Evolutionary conservation across 2,329 filamentous ascomycete species (phyloP), one percentile per base, ranked within the genome.

Genomic region (Curvularia spicifera): DNA sequence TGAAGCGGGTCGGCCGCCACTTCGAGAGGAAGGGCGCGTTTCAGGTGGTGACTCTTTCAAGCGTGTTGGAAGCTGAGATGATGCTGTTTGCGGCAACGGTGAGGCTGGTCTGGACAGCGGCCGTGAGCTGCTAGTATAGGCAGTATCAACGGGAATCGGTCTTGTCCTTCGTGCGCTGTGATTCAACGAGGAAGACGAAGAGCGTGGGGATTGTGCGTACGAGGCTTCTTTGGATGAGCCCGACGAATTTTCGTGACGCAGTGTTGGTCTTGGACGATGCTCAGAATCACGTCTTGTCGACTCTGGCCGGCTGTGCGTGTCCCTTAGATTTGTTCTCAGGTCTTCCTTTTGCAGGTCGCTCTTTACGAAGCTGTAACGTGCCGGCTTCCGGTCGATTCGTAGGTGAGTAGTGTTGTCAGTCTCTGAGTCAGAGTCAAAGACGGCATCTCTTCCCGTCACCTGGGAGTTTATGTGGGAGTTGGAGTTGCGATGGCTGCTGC

Each of bases 281-380:
- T 46, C 57, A 18, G 61, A 66, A 13, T 69, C 67, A 7, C 54
- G 57, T 26, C 59, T 64, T n/a, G 59, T 60, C 33, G 57, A 31
- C 18, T 69, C 65, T 29, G 68, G 51, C 42, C 53, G 63, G 12
- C 64, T 49, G 18, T 66, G 61, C 26, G 51, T 60, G n/a, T 71
- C 61, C 3, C 62, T 53, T 4, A 77, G 53, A 22, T 68, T 67
- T 18, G 69, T 65, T 39, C 74, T 61, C 0, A 76, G 59, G 26
- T 76, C 69, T 20, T 78, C 75, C 51, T 67, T 74, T 40, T 73
- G 71, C 22, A 75, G 57, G 6, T 77, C 72, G 47, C 64, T 74
- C 66, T 73, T 72, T 39, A 76, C 71, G 59, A 79, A 79, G 57
- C 76, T 78, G 61, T 78, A 78, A 9, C 73, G 68, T 10, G 74